Evolutionary conservation across 495 filamentous ascomycete species (phyloP), one percentile per base, ranked within the genome.

Genomic region (Aspergillus haitiensis): DNA sequence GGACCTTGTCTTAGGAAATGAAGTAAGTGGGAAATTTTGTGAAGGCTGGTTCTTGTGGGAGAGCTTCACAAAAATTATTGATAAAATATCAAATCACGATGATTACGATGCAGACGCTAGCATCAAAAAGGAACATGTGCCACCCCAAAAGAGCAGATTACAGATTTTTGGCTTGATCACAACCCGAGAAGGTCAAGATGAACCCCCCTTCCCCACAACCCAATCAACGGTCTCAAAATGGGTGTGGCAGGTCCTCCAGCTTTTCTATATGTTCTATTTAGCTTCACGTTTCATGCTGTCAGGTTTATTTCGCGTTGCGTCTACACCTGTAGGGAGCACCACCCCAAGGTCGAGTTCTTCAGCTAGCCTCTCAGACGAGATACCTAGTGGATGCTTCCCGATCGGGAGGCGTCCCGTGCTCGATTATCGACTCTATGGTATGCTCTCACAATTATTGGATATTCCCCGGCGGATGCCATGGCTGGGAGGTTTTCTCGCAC

Each of bases 1-100:
- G 7, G 89, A 95, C 64, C 84, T 93, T 70, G 88, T 97, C 16
- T 74, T 98, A 42, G 89, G 89, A 16, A 90, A 89, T 54, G 78
- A 84, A 52, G 75, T 98, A 54, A 85, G 86, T 56, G 89, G 86
- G 60, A 92, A 82, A 67, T 78, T 87, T 59, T 93, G 87, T 67
- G 86, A 97, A 73, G 88, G 89, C 21, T 91, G 88, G 87, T 82
- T 97, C 64, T 74, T 97, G 59, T 95, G 88, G 85, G 88, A 92
- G 67, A 82, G 82, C 56, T 81, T 93, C 63, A 87, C 84, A 60
- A 95, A 87, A 68, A 62, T 85, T 27, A 67, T 83, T 49, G 78
- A 78, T 53, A 61, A 68, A 37, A 33, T 60, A 16, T 47, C 50
- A 33, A 67, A 71, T 62, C 66, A 63, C 65, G 63, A 65, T n/a